Percentiles rank a stretch among this genome's conserved stretches.
These are phyloP conservation scores for Microbotryum silenes-acaulis DNA, from an alignment of 1,284 basidiomycete species.

Conservation along the genomic window DNA sequence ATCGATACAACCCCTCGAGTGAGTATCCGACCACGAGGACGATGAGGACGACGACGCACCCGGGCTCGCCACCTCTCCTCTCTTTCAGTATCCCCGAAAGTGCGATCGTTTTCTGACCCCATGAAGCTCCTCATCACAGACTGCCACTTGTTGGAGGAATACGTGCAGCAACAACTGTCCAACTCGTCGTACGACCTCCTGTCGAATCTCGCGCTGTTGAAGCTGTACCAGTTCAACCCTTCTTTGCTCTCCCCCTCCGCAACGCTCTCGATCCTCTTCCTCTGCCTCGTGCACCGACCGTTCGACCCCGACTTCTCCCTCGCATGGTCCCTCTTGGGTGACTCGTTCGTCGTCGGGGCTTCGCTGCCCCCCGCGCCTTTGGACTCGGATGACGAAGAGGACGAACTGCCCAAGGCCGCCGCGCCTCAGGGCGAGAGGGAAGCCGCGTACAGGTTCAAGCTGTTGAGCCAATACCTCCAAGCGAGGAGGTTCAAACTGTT, in stretches of 20 bases:
- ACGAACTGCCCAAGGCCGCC: conserved; percentile 5
- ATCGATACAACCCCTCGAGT: conserved; percentile 27
- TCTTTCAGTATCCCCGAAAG: not conserved
- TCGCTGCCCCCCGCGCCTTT: conserved; percentile 20
- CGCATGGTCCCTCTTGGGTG: conserved; percentile 28
- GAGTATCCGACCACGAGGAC: not conserved
- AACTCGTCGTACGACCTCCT: conserved; percentile 24
- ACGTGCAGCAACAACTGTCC: conserved; percentile 26
- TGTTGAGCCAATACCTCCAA: conserved; percentile 9
- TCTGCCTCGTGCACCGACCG: conserved; percentile 25
- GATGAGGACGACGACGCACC: too few relatives aligned
- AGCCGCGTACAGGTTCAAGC: conserved; percentile 6
- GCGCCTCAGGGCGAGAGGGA: conserved; percentile 1
- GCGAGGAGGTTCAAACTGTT: conserved; percentile 27
- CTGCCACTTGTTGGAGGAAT: conserved; percentile 28
- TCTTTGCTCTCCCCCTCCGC: conserved; percentile 21
- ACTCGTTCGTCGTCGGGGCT: conserved; percentile 29
- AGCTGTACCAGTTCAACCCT: conserved; percentile 32
- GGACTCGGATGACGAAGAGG: conserved; percentile 19
- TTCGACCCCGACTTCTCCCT: conserved; percentile 29
- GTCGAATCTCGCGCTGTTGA: conserved; percentile 31
- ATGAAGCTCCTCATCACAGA: conserved; percentile 7
- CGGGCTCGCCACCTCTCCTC: not conserved
- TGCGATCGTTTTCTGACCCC: too few relatives aligned
- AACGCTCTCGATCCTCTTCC: conserved; percentile 27